Evolutionary conservation across 495 filamentous ascomycete species (phyloP).

Genomic region (Cetradonia linearis): DNA sequence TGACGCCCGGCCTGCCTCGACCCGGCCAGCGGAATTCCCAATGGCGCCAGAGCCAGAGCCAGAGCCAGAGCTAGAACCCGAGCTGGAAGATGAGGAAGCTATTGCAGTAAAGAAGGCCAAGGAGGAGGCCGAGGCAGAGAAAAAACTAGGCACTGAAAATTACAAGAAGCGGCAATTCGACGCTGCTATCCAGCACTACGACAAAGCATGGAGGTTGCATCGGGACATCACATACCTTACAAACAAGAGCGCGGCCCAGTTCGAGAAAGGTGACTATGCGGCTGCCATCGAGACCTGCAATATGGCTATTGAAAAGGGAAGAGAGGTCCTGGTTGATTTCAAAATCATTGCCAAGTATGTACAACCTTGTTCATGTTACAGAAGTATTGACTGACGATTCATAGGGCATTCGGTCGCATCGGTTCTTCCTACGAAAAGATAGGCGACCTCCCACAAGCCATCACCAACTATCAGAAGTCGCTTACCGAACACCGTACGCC

Average conservation of each 20-base stretch:
- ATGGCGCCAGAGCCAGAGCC: conserved; percentile 46
- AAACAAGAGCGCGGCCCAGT: conserved; percentile 88
- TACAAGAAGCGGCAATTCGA: conserved; percentile 99
- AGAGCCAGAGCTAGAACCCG: conserved; percentile 44
- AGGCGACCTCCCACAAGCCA: conserved; percentile 68
- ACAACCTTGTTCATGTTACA: neutral
- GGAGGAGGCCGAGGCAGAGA: conserved; percentile 87
- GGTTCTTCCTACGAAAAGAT: conserved; percentile 84
- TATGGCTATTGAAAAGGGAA: conserved; percentile 78
- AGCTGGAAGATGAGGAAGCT: conserved; percentile 68
- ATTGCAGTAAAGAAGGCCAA: conserved; percentile 78
- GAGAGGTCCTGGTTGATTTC: conserved; percentile 82
- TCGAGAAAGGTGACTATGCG: conserved; percentile 89
- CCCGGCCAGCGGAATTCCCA: conserved; percentile 43
- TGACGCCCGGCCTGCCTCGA: conserved; percentile 46
- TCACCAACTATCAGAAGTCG: conserved; percentile 84
- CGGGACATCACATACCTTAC: conserved; percentile 97
- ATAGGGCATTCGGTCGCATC: conserved; percentile 74
- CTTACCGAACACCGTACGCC: conserved; percentile 95
- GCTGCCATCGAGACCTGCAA: conserved; percentile 77
- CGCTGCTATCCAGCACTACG: conserved; percentile 87
- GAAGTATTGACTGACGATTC: conserved; percentile 18
- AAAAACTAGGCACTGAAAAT: conserved; percentile 82
- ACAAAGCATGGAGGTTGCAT: conserved; percentile 85
- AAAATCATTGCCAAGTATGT: conserved; percentile 87